Evolutionary conservation across 1,284 basidiomycete species (phyloP).

Genomic region (Inonotus obliquus): DNA sequence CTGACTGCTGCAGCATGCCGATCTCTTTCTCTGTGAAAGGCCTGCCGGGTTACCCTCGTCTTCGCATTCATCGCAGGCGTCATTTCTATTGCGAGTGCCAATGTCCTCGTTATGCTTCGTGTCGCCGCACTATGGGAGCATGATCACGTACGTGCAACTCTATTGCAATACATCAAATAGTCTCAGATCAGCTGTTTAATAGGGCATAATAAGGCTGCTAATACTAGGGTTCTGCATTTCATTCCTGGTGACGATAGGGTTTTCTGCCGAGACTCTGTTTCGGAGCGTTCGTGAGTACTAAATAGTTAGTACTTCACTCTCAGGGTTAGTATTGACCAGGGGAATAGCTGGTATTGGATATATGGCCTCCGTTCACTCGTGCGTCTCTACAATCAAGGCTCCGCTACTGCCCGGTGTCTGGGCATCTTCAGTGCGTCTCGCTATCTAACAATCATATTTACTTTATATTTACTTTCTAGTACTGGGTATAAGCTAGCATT

Average conservation of each 20-base stretch:
- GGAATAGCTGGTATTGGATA: slow-evolving; percentile 7
- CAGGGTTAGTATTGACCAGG: too few species aligned
- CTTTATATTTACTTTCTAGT: too few species aligned
- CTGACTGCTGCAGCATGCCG: too few species aligned
- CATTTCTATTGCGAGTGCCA: slow-evolving; percentile 5
- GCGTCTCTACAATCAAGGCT: not conserved
- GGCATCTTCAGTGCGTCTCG: slow-evolving; percentile 17
- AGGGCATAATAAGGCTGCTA: slow-evolving; percentile 4
- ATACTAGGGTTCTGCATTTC: slow-evolving; percentile 3
- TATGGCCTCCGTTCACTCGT: not conserved
- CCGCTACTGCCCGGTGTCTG: slow-evolving; percentile 8
- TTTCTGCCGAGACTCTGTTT: too few species aligned
- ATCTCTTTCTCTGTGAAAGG: not conserved
- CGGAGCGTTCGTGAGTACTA: not conserved
- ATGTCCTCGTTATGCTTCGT: slow-evolving; percentile 17
- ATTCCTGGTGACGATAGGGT: slow-evolving; percentile 8
- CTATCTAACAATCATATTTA: too few species aligned
- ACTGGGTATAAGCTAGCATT: slow-evolving; percentile 22
- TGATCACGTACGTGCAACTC: slow-evolving; percentile 11
- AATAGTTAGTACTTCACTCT: too few species aligned
- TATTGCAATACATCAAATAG: not conserved
- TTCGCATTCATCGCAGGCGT: slow-evolving; percentile 5
- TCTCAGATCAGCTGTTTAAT: too few species aligned
- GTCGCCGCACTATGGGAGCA: slow-evolving; percentile 17
- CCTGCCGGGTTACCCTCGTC: not conserved